Evolutionary conservation across 2,329 filamentous ascomycete genomes (phyloP).

Genomic region (Trichoderma simmonsii): DNA sequence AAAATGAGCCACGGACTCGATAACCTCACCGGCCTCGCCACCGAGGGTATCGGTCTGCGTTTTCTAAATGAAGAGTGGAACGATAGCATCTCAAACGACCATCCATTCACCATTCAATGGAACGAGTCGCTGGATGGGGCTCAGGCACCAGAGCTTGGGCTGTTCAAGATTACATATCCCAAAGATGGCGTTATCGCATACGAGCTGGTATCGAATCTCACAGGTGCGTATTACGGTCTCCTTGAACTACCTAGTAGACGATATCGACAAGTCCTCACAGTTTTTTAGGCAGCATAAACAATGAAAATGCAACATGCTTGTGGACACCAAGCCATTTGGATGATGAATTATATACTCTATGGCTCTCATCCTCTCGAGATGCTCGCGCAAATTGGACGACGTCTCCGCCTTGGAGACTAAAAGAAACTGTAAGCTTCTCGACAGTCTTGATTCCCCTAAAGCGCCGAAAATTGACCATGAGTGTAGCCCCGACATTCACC

Average conservation of each 20-base stretch:
- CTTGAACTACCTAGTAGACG: too few relatives aligned
- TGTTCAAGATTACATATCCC: constrained; percentile 33
- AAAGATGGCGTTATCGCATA: constrained; percentile 30
- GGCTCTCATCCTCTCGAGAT: constrained; percentile 27
- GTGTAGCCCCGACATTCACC: constrained; percentile 24
- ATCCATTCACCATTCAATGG: constrained; percentile 30
- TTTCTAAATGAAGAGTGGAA: constrained; percentile 36
- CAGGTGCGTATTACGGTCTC: constrained; percentile 25
- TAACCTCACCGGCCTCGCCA: constrained; percentile 15
- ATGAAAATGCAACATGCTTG: constrained; percentile 24
- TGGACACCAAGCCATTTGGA: constrained; percentile 31
- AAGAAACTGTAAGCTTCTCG: constrained; percentile 23
- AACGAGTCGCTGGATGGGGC: constrained; percentile 26
- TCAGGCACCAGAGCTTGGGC: constrained; percentile 24
- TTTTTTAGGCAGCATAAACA: constrained; percentile 26
- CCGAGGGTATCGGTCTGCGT: constrained; percentile 29
- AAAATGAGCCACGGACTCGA: constrained; percentile 10
- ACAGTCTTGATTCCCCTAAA: not conserved
- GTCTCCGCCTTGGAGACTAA: constrained; percentile 33
- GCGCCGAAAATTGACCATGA: constrained; percentile 5
- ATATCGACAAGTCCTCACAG: constrained; percentile 5
- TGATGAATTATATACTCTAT: constrained; percentile 30
- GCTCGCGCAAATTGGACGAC: constrained; percentile 29
- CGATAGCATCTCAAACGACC: constrained; percentile 33
- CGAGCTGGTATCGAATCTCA: constrained; percentile 31